phyloP scores from a whole-genome alignment of 31 red algal species.

The Odonthalia washingtoniensis region DNA sequence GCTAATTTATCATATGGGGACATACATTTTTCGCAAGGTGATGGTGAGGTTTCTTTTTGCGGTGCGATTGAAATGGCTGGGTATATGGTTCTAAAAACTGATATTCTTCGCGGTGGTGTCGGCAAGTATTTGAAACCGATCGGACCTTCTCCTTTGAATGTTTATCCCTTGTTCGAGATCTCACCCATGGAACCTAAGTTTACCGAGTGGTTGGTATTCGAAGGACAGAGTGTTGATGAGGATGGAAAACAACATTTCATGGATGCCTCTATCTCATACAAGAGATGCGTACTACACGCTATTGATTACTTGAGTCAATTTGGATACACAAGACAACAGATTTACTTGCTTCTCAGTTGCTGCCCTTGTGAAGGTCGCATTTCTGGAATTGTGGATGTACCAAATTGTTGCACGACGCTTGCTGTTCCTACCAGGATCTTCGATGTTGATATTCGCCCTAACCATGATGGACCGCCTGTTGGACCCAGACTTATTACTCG shows the following conservation, averaged over 20 bases:
- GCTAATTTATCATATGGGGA: constrained; percentile 45
- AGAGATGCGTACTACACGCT: constrained; percentile 31
- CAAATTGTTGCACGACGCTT: constrained; percentile 53
- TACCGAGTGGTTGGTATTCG: constrained; percentile 51
- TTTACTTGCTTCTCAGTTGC: constrained; percentile 52
- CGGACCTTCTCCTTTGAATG: constrained; percentile 24
- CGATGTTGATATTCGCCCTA: constrained; percentile 48
- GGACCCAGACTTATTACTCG: constrained; percentile 24
- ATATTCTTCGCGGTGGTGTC: constrained; percentile 34
- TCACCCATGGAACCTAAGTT: constrained; percentile 47
- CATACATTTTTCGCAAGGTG: constrained; percentile 51
- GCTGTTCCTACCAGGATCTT: constrained; percentile 55
- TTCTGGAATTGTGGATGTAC: constrained; percentile 45
- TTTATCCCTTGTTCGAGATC: constrained; percentile 50
- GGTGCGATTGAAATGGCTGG: constrained; percentile 56
- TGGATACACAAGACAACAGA: constrained; percentile 42
- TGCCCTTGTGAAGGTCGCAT: constrained; percentile 57
- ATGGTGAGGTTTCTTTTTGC: constrained; percentile 55
- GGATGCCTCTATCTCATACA: constrained; percentile 42
- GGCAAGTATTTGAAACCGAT: constrained; percentile 29
- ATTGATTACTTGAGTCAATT: constrained; percentile 46
- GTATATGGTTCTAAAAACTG: constrained; percentile 20
- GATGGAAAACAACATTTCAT: constrained; percentile 41
- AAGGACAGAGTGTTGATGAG: constrained; percentile 43
- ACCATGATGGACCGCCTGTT: constrained; percentile 3